Conservation (phyloP, 2,329 filamentous ascomycete genomes). For the Sclerotinia nivalis region DNA sequence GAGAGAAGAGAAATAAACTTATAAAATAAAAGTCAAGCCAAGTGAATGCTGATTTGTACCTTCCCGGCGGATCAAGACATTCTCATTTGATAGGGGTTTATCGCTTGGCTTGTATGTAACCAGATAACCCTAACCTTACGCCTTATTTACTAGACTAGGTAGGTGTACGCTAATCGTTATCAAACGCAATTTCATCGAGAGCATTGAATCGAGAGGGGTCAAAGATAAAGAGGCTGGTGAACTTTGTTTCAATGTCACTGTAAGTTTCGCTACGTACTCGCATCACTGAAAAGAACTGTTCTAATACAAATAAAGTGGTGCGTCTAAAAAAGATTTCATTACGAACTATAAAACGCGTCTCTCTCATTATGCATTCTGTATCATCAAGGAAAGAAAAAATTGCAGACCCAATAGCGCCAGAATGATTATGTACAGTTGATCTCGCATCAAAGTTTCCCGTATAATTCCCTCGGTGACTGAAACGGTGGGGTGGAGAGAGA, state of each 20-base stretch:
- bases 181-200: slow-evolving; percentile 6
- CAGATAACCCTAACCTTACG: neutral
- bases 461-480: slow-evolving; percentile 6
- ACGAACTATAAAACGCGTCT: slow-evolving; percentile 16
- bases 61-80: neutral
- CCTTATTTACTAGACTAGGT: neutral
- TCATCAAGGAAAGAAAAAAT: slow-evolving; percentile 31
- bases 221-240: neutral
- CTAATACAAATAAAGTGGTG: neutral
- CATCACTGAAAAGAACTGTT: neutral
- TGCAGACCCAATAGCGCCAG: slow-evolving; percentile 39
- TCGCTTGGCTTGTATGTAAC: slow-evolving; percentile 2
- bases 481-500: slow-evolving; percentile 6
- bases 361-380: slow-evolving; percentile 34
- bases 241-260: slow-evolving; percentile 8
- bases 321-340: slow-evolving; percentile 7
- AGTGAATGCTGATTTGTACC: slow-evolving; percentile 5
- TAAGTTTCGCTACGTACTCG: neutral
- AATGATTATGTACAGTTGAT: slow-evolving; percentile 40
- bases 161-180: neutral
- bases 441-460: slow-evolving; percentile 20
- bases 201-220: neutral
- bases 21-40: slow-evolving; percentile 10
- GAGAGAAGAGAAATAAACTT: neutral
- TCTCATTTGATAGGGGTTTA: neutral